Conservation (phyloP, 148 eudicot species). For the Cornus suecica region DNA sequence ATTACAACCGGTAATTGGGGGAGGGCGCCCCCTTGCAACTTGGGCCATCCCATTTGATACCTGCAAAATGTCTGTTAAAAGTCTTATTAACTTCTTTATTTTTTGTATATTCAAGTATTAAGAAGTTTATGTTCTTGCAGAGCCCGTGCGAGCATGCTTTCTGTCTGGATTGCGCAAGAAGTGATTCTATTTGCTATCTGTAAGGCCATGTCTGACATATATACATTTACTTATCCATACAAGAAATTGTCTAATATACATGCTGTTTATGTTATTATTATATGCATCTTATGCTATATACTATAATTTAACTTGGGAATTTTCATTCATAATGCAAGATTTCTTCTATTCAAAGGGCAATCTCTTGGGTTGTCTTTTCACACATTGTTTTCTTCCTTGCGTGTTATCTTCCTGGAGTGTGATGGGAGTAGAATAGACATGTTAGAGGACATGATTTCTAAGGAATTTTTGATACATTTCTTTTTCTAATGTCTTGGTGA, state of each 20-base stretch:
- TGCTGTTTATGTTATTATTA: neutral
- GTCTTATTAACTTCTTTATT: neutral
- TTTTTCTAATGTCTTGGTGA: no score
- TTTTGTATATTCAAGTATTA: neutral
- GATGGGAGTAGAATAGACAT: no score
- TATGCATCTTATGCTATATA: neutral
- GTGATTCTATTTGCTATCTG: conserved; percentile 97
- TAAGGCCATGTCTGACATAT: conserved; percentile 37
- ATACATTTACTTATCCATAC: neutral
- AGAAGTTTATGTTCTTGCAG: conserved; percentile 54
- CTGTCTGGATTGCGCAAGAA: conserved; percentile 97
- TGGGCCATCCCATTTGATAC: neutral
- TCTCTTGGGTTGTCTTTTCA: neutral
- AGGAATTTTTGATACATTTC: no score
- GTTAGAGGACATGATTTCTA: no score
- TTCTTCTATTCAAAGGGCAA: neutral
- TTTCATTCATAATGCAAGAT: neutral
- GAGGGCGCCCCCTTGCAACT: neutral
- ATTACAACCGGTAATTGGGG: neutral
- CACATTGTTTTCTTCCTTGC: neutral
- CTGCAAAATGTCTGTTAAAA: neutral
- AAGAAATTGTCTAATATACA: no score
- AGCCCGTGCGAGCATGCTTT: conserved; percentile 96
- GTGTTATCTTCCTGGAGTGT: neutral
- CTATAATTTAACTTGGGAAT: neutral